Conservation (phyloP, 441 rosid genomes). For the Adansonia rubrostipa region DNA sequence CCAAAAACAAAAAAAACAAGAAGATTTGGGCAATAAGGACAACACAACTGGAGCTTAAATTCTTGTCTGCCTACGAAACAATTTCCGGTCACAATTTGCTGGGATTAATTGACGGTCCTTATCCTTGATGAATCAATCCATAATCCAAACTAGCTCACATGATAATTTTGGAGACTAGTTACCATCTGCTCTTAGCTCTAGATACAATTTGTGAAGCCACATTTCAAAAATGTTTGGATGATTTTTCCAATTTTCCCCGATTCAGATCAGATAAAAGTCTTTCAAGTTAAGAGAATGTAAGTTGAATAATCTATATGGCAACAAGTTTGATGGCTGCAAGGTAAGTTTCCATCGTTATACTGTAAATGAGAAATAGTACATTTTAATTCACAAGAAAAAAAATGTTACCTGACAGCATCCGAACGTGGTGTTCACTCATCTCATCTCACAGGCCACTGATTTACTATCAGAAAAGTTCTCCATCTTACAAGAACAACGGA, state of each 20-base stretch:
- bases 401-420: slow-evolving; percentile 30
- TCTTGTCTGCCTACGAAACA: too few relatives aligned
- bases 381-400: slow-evolving; percentile 44
- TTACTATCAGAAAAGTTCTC: slow-evolving; percentile 34
- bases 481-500: slow-evolving; percentile 46
- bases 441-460: slow-evolving; percentile 40
- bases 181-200: too few relatives aligned
- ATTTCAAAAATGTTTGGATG: background rate
- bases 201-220: too few relatives aligned
- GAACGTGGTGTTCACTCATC: slow-evolving; percentile 30
- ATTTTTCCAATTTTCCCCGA: background rate
- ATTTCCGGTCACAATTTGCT: too few relatives aligned
- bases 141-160: too few relatives aligned
- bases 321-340: background rate
- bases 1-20: too few relatives aligned
- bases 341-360: background rate
- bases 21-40: too few relatives aligned
- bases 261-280: background rate
- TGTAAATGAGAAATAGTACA: slow-evolving; percentile 27
- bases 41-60: too few relatives aligned
- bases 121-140: too few relatives aligned
- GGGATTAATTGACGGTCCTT: too few relatives aligned
- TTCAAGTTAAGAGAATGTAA: background rate
- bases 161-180: too few relatives aligned
- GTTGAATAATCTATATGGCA: background rate